Evolutionary conservation across 805 yeast species (phyloP), one percentile per base, ranked within the genome.

Genomic region (Wickerhamomyces kurtzmanii): DNA sequence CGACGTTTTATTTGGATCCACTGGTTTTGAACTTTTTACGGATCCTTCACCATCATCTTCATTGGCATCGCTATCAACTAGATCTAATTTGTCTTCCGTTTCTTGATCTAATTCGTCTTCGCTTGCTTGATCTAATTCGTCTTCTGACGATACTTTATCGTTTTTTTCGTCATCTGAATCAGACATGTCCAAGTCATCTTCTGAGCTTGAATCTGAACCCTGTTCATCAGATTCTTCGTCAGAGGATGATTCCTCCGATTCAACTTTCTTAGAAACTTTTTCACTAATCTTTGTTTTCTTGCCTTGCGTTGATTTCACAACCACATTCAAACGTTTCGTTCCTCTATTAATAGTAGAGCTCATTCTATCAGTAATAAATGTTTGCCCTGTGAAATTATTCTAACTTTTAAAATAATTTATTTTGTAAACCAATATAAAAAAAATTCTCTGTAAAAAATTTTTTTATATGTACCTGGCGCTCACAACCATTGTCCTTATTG

Each of bases 1-100:
- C 1, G 71, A 28, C 38, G 65, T 57, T 31, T 65, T 65, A 34
- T 62, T 66, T 3, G 35, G 39, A 18, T 51, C 48, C 50, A 7
- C 26, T 40, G 4, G 34, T 41, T 8, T 45, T 49, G 12, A 52
- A 55, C 15, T 52, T 52, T 8, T 44, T 3, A 42, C 49, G 8
- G 44, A 57, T 11, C 45, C 53, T 11, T 47, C 50, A 5, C 42
- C 50, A 10, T 51, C 58, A 24, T 40, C 48, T 17, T 40, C 47
- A 9, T 38, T 44, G 16, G 54, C 56, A 8, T 44, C 44, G 3
- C 41, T 47, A 17, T 47, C 55, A 6, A 44, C 55, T 20, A 38
- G 48, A 23, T 35, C 51, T 23, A 46, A 31, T 15, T 56, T 62
- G 26, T 48, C 54, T 30, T 44, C 49, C 35, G 17, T 42, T 51